phyloP scores from a whole-genome alignment of 768 basidiomycete species.

The Termitomyces sp. region DNA sequence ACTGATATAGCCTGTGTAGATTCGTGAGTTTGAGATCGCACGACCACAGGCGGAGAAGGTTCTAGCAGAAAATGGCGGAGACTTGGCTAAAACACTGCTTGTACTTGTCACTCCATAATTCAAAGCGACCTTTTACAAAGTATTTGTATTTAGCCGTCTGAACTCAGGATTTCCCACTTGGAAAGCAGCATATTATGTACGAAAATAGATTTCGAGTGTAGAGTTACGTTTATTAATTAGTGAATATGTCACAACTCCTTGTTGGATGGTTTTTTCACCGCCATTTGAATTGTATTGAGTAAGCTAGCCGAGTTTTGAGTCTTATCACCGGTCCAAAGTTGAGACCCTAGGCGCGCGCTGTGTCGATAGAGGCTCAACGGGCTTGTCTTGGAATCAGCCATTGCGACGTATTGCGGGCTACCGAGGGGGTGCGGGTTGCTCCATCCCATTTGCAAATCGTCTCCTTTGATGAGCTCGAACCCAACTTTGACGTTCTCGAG shows the following conservation, averaged over 20 bases:
- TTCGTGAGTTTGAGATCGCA: conserved; percentile 61
- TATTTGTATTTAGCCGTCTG: not conserved
- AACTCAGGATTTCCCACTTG: not conserved
- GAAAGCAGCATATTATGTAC: not conserved
- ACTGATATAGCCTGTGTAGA: conserved; percentile 25
- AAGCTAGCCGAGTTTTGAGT: no score
- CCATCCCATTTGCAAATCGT: conserved; percentile 17
- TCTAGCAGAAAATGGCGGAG: conserved; percentile 45
- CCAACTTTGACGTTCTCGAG: conserved; percentile 29
- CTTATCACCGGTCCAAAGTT: no score
- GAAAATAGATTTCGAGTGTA: not conserved
- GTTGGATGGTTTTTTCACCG: no score
- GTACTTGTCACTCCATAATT: conserved; percentile 26
- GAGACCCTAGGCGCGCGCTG: no score
- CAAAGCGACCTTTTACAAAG: not conserved
- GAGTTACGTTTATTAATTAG: not conserved
- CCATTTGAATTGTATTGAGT: no score
- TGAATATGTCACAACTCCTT: not conserved
- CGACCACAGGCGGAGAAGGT: conserved; percentile 54
- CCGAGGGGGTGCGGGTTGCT: conserved; percentile 46
- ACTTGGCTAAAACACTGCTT: conserved; percentile 44
- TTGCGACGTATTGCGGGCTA: conserved; percentile 37
- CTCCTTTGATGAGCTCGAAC: conserved; percentile 19
- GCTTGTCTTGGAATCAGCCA: no score
- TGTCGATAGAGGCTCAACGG: no score